Evolutionary conservation across 2,329 filamentous ascomycete genomes (phyloP).

Genomic region (Endoconidiophora laricicola): DNA sequence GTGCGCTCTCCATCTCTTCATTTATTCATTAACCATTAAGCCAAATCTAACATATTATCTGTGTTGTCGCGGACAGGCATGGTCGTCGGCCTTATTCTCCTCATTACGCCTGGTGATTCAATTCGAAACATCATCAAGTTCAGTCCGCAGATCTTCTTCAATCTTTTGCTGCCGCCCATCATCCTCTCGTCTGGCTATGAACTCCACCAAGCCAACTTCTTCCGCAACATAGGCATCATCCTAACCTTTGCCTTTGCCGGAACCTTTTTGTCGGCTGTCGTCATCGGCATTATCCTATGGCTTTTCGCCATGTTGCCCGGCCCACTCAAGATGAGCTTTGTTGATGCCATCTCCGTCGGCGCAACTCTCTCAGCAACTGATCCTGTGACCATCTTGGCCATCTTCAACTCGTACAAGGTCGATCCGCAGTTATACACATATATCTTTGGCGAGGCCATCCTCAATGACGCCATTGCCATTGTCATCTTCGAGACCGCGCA

Average conservation of each 20-base stretch:
- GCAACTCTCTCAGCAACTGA: slow-evolving; percentile 94
- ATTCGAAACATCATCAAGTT: slow-evolving; percentile 88
- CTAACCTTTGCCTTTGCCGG: slow-evolving; percentile 94
- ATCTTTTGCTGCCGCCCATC: slow-evolving; percentile 92
- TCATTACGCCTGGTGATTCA: slow-evolving; percentile 63
- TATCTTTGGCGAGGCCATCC: slow-evolving; percentile 94
- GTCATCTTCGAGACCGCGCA: slow-evolving; percentile 97
- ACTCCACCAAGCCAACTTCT: slow-evolving; percentile 96
- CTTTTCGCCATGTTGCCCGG: slow-evolving; percentile 77
- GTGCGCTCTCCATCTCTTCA: slow-evolving; percentile 28
- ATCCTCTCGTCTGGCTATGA: slow-evolving; percentile 96
- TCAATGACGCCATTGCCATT: slow-evolving; percentile 97
- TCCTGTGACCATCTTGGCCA: slow-evolving; percentile 91
- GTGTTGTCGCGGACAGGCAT: slow-evolving; percentile 44
- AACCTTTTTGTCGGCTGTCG: slow-evolving; percentile 92
- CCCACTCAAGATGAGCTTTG: slow-evolving; percentile 70
- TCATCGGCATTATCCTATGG: slow-evolving; percentile 76
- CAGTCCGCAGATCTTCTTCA: slow-evolving; percentile 99
- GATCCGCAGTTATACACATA: slow-evolving; percentile 97
- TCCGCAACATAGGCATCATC: slow-evolving; percentile 93
- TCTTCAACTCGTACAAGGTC: slow-evolving; percentile 98
- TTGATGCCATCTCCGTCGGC: slow-evolving; percentile 91
- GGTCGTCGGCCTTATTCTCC: slow-evolving; percentile 79
- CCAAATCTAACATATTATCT: not conserved
- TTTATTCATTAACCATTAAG: not conserved